A percentile compares a stretch with the other conserved stretches of the same genome.
phyloP scores from a whole-genome alignment of 1,284 basidiomycete species.

The Pyrrhoderma noxium region DNA sequence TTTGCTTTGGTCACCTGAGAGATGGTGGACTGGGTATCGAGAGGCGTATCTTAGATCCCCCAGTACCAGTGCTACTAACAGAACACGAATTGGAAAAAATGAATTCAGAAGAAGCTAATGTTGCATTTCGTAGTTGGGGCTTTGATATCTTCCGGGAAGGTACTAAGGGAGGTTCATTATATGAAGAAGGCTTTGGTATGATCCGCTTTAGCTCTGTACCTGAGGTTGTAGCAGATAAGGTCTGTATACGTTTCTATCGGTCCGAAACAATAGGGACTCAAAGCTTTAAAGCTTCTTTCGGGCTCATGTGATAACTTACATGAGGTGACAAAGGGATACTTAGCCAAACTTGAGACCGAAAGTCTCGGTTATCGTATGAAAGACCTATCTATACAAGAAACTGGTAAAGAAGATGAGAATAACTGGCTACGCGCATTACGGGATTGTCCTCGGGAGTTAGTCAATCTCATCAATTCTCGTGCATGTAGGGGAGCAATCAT shows the following conservation, averaged over 20 bases:
- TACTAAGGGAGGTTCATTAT: slow-evolving; percentile 24
- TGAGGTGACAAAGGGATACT: slow-evolving; percentile 58
- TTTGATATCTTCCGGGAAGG: slow-evolving; percentile 34
- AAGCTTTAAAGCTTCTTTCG: slow-evolving; percentile 43
- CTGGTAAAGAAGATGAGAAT: slow-evolving; percentile 26
- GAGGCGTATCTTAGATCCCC: slow-evolving; percentile 39
- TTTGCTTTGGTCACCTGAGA: slow-evolving; percentile 59
- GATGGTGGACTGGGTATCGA: slow-evolving; percentile 32
- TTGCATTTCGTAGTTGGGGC: slow-evolving; percentile 66
- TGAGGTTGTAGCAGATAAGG: slow-evolving; percentile 64
- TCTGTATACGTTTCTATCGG: slow-evolving; percentile 24
- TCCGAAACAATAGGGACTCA: slow-evolving; percentile 6
- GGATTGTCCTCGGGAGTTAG: slow-evolving; percentile 69
- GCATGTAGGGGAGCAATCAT: slow-evolving; percentile 94
- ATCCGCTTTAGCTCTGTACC: slow-evolving; percentile 53
- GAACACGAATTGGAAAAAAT: slow-evolving; percentile 51
- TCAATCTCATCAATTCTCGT: slow-evolving; percentile 85
- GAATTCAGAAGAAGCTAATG: slow-evolving; percentile 33
- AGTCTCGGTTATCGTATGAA: slow-evolving; percentile 18
- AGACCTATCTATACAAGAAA: neutral
- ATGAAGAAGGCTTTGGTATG: slow-evolving; percentile 44
- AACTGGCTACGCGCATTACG: slow-evolving; percentile 67
- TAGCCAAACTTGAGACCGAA: slow-evolving; percentile 38
- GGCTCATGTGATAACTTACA: slow-evolving; percentile 49
- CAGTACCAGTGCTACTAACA: slow-evolving; percentile 55